These are phyloP conservation scores for Sporothrix brunneoviolacea DNA, from an alignment of 2,329 filamentous ascomycete genomes.

Conservation along the genomic window DNA sequence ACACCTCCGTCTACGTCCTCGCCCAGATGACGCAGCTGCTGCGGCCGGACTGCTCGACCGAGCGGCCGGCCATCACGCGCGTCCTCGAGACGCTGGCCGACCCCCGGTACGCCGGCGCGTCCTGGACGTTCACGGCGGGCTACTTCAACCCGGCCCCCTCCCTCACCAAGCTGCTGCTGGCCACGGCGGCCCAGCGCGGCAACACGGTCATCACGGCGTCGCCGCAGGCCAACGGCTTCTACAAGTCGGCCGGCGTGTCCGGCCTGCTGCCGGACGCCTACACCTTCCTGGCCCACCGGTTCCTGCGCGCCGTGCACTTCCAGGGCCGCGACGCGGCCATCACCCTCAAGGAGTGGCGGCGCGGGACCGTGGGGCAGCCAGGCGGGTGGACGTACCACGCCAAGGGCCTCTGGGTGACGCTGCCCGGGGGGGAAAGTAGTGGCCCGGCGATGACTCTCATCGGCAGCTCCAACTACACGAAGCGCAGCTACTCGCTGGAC, in stretches of 20 bases:
- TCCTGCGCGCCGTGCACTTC: conserved; percentile 55
- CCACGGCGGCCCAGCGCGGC: conserved; percentile 53
- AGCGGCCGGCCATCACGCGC: conserved; percentile 72
- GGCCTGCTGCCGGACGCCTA: conserved; percentile 90
- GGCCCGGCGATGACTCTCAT: conserved; percentile 52
- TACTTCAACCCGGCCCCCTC: conserved; percentile 96
- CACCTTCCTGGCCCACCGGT: conserved; percentile 76
- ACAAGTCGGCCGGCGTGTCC: conserved; percentile 76
- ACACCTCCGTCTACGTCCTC: conserved; percentile 79
- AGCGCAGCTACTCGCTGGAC: conserved; percentile 85
- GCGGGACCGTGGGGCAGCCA: conserved; percentile 70
- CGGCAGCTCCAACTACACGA: conserved; percentile 93
- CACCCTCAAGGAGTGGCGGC: conserved; percentile 78
- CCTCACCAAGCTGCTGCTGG: conserved; percentile 71
- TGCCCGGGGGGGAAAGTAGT: conserved; percentile 51
- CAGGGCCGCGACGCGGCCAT: conserved; percentile 50
- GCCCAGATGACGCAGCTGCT: conserved; percentile 84
- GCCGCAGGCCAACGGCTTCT: conserved; percentile 93
- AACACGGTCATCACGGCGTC: conserved; percentile 89
- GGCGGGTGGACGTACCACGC: conserved; percentile 97
- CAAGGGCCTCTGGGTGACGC: conserved; percentile 86
- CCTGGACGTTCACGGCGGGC: conserved; percentile 94
- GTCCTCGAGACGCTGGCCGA: conserved; percentile 63
- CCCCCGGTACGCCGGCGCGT: conserved; percentile 58
- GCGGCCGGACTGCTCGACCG: conserved; percentile 73